Evolutionary conservation across 2,329 filamentous ascomycete genomes (phyloP), one percentile per base, ranked within the genome.

Genomic region (Fusarium fujikuroi): DNA sequence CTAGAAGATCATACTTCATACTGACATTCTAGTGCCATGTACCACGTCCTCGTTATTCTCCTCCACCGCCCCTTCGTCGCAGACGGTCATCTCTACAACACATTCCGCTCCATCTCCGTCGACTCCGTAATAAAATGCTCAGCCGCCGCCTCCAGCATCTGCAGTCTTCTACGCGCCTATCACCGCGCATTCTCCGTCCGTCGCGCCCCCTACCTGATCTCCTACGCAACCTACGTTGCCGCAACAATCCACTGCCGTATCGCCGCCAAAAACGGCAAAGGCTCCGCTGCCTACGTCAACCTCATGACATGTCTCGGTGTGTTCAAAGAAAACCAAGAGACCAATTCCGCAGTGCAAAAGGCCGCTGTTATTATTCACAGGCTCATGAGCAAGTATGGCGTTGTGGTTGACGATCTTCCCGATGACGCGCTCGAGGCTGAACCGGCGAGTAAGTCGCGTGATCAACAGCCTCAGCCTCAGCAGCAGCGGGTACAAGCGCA

Each of bases 161-260:
- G 83, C 19, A 76, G 79, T 7, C 75, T 88, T 0, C 72, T 88
- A 0, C 81, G 82, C 25, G 79, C 81, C 9, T 88, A 88, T 49
- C 81, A 86, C 30, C 77, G 78, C 36, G 79, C 82, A 0, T 88
- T 86, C 44, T 85, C 83, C 2, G 80, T 87, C 4, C 78, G 81
- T 16, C 78, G 83, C 16, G 85, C 87, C 0, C 87, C 87, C 0
- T 89, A 89, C 61, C 78, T 89, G 3, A 83, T 89, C 23, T 87
- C 85, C 0, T 90, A 90, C 74, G 86, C 88, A 0, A 88, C 86
- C 0, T 90, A 89, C 64, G 86, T 88, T 2, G 83, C 84, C 8
- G 86, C 86, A 0, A 89, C 86, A 0, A 88, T 89, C 23, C 84
- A 86, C 57, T 84, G 84, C 1, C 85, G 86, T 7, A 85, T 86